These are phyloP conservation scores for Fonsecaea multimorphosa DNA, from an alignment of 2,329 filamentous ascomycete genomes.

Conservation along the genomic window DNA sequence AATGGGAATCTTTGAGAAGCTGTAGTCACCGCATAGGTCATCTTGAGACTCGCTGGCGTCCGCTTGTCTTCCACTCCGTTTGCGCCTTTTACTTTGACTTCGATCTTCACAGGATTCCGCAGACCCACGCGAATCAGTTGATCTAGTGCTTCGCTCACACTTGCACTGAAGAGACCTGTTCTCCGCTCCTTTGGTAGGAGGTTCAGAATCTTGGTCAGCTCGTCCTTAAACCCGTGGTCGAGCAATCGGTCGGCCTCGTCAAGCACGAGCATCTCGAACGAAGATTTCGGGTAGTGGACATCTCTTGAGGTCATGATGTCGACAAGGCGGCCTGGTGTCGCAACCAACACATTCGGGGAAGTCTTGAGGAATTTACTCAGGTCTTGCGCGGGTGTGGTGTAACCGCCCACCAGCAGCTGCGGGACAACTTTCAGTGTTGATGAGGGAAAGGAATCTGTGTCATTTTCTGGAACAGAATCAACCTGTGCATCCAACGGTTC, in stretches of 20 bases:
- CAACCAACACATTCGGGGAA: constrained; percentile 87
- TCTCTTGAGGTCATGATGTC: constrained; percentile 86
- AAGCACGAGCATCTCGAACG: constrained; percentile 89
- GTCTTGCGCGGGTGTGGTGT: constrained; percentile 81
- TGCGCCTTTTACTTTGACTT: constrained; percentile 85
- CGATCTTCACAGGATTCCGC: constrained; percentile 92
- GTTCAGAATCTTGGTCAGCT: constrained; percentile 75
- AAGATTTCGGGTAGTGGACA: constrained; percentile 84
- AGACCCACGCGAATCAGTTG: constrained; percentile 91
- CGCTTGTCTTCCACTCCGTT: constrained; percentile 79
- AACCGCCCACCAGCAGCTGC: constrained; percentile 85
- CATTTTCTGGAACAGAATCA: constrained; percentile 45
- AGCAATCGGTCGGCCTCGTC: constrained; percentile 93
- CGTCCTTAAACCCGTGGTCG: constrained; percentile 91
- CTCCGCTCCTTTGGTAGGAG: constrained; percentile 89
- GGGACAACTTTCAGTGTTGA: constrained; percentile 71
- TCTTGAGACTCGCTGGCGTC: constrained; percentile 87
- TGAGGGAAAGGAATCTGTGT: constrained; percentile 19
- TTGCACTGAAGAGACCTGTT: constrained; percentile 93
- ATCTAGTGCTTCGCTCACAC: constrained; percentile 91
- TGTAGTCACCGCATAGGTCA: constrained; percentile 79
- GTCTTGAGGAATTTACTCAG: constrained; percentile 81
- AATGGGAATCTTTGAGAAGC: constrained; percentile 81
- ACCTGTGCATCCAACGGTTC: constrained; percentile 48
- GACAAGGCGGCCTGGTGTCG: constrained; percentile 86